Evolutionary conservation across 768 basidiomycete species (phyloP).

Genomic region (Leucogyrophana mollusca): DNA sequence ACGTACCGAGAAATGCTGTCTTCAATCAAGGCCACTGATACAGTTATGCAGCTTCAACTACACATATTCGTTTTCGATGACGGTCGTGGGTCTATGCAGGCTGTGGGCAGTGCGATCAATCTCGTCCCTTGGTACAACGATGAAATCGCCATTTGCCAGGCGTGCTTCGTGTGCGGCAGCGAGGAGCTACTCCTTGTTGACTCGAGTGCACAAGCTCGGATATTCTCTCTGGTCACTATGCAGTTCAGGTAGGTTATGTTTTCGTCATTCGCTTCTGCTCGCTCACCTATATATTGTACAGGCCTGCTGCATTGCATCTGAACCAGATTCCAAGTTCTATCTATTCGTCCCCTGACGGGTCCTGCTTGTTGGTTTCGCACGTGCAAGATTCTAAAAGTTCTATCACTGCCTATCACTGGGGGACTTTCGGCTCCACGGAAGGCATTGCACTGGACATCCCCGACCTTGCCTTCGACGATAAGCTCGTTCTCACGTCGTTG

Average conservation of each 20-base stretch:
- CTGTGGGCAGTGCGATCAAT: constrained; percentile 38
- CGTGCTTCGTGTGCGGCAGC: constrained; percentile 45
- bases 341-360: constrained; percentile 51
- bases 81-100: constrained; percentile 37
- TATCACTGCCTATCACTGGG: constrained; percentile 52
- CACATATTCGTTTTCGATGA: constrained; percentile 52
- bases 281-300: constrained; percentile 14
- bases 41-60: constrained; percentile 29
- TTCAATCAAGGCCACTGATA: not conserved
- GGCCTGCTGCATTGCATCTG: constrained; percentile 46
- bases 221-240: constrained; percentile 54
- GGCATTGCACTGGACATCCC: constrained; percentile 41
- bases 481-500: constrained; percentile 43
- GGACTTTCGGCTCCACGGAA: constrained; percentile 49
- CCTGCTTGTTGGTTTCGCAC: constrained; percentile 45
- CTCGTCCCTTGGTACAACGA: constrained; percentile 43
- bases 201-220: constrained; percentile 37
- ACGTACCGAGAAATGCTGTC: not conserved
- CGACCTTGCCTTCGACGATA: constrained; percentile 16
- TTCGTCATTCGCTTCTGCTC: too few species aligned
- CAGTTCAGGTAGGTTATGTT: constrained; percentile 45
- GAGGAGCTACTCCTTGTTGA: constrained; percentile 58
- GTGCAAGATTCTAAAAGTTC: constrained; percentile 10
- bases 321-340: constrained; percentile 31
- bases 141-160: constrained; percentile 26